Evolutionary conservation across 148 eudicot genomes (phyloP).

Genomic region (Linanthus parryae): DNA sequence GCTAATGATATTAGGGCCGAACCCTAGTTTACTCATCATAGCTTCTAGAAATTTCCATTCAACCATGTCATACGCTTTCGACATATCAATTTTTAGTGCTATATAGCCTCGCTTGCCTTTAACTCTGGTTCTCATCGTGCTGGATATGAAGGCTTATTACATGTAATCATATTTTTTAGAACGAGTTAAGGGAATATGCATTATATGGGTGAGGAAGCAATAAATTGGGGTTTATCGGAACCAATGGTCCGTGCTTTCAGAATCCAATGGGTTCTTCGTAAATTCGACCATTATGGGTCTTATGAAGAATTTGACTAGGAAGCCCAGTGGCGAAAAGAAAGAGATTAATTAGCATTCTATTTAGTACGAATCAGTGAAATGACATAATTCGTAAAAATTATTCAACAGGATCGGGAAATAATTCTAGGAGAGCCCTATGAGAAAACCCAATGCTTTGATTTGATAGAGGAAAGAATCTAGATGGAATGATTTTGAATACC

Average conservation of each 20-base stretch:
- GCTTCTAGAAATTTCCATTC: too few relatives aligned
- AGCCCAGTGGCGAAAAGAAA: not conserved
- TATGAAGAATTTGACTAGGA: not conserved
- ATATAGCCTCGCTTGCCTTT: too few relatives aligned
- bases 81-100: too few relatives aligned
- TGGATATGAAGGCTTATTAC: too few relatives aligned
- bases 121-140: too few relatives aligned
- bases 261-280: slow-evolving; percentile 1
- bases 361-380: slow-evolving; percentile 5
- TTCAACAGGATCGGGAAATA: not conserved
- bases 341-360: not conserved
- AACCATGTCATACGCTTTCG: too few relatives aligned
- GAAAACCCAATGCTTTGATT: not conserved
- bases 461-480: not conserved
- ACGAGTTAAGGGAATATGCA: not conserved
- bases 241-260: slow-evolving; percentile 1
- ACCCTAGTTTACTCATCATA: too few relatives aligned
- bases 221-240: slow-evolving; percentile 3
- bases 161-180: too few relatives aligned
- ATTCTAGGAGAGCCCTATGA: not conserved
- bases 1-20: too few relatives aligned
- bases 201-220: slow-evolving; percentile 1
- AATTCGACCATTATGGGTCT: slow-evolving; percentile 1
- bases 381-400: not conserved
- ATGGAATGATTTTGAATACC: not conserved